Evolutionary conservation across 805 yeast species (phyloP).

Genomic region (Alloascoidea africana): DNA sequence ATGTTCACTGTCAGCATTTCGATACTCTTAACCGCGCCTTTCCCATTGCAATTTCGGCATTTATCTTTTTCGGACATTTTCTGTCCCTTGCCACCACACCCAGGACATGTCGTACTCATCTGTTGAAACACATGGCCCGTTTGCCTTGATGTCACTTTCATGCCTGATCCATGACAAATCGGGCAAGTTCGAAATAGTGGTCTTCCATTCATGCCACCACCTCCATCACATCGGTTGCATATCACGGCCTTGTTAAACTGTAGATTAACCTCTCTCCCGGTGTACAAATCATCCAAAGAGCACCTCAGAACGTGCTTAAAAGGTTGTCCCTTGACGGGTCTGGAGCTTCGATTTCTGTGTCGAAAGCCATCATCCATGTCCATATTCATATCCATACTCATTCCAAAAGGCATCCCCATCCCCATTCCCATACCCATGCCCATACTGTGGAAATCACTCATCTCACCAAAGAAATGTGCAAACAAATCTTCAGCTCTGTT

Average conservation of each 20-base stretch:
- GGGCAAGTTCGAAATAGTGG: not conserved
- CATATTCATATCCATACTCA: conserved; percentile 1
- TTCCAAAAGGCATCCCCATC: not conserved
- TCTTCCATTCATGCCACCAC: conserved; percentile 1
- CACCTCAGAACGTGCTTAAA: not conserved
- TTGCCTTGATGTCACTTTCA: conserved; percentile 12
- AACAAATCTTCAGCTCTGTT: conserved; percentile 1
- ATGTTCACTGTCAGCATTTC: conserved; percentile 37
- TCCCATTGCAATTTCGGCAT: conserved; percentile 29
- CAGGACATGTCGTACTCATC: conserved; percentile 27
- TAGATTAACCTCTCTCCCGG: not conserved
- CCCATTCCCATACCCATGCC: conserved; percentile 1
- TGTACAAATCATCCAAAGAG: not conserved
- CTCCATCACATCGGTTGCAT: not conserved
- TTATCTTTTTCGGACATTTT: conserved; percentile 16
- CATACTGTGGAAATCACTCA: not conserved
- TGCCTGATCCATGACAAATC: conserved; percentile 1
- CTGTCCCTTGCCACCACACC: conserved; percentile 27
- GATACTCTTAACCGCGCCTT: conserved; percentile 29
- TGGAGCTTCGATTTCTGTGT: not conserved
- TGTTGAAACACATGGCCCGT: conserved; percentile 30
- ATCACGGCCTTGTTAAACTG: not conserved
- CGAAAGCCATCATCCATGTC: not conserved
- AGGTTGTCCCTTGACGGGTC: not conserved
- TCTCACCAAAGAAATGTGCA: not conserved